Percentiles rank a stretch among this genome's conserved stretches.
phyloP scores from a whole-genome alignment of 1,284 basidiomycete species.

The Heliocybe sulcata region DNA sequence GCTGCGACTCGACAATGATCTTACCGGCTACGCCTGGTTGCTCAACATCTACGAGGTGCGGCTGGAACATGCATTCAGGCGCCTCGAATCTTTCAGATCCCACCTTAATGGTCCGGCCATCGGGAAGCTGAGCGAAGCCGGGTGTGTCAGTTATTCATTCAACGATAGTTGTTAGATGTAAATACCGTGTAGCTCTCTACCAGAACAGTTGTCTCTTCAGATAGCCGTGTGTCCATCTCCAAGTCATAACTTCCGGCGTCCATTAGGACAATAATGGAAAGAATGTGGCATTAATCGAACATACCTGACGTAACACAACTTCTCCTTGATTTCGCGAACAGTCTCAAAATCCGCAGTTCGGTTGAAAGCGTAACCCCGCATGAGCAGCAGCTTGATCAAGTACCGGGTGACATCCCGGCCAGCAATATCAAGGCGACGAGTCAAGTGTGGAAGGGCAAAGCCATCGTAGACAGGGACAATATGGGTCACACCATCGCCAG shows the following conservation, averaged over 20 bases:
- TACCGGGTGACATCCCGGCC: constrained; percentile 98
- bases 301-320: constrained; percentile 92
- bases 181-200: constrained; percentile 94
- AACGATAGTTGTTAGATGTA: constrained; percentile 3
- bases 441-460: constrained; percentile 92
- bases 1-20: constrained; percentile 8
- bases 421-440: constrained; percentile 91
- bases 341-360: constrained; percentile 99
- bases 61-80: constrained; percentile 99
- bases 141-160: background rate
- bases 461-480: constrained; percentile 99
- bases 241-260: constrained; percentile 77
- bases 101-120: constrained; percentile 95
- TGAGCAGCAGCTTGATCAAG: constrained; percentile 95
- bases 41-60: constrained; percentile 95
- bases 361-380: constrained; percentile 99
- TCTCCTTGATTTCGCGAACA: constrained; percentile 98
- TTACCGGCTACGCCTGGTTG: constrained; percentile 92
- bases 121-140: constrained; percentile 64
- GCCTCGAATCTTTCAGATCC: constrained; percentile 99
- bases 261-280: background rate
- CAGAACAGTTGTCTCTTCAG: constrained; percentile 95
- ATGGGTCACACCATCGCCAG: constrained; percentile 98
- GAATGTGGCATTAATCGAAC: constrained; percentile 12
- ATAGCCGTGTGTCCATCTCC: constrained; percentile 87